Conservation (phyloP, 1,284 basidiomycete genomes). For the Trichosporon ovoides region DNA sequence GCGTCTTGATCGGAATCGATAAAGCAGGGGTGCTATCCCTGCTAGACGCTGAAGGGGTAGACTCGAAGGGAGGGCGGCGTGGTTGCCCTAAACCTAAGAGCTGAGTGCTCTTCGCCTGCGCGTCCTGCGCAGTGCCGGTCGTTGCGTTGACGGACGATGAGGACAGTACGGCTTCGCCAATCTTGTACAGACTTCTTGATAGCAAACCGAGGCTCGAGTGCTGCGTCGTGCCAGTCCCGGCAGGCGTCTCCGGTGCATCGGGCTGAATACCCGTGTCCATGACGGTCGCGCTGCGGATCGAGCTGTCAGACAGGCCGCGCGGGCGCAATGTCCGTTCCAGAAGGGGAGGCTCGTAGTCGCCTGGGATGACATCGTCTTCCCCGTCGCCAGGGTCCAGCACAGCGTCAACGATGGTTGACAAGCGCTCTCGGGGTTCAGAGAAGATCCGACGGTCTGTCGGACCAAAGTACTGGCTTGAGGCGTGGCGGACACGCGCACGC, state of each 20-base stretch:
- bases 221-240: neutral
- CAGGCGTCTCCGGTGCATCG: neutral
- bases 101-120: neutral
- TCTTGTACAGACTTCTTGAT: neutral
- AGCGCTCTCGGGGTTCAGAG: conserved; percentile 22
- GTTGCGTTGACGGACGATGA: neutral
- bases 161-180: neutral
- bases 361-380: conserved; percentile 35
- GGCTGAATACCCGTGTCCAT: conserved; percentile 7
- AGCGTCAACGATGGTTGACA: conserved; percentile 69
- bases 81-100: neutral
- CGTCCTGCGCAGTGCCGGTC: neutral
- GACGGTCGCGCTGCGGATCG: conserved; percentile 75
- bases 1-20: neutral
- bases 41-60: neutral
- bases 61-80: neutral
- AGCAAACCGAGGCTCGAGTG: neutral
- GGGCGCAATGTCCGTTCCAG: conserved; percentile 66
- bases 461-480: conserved; percentile 35
- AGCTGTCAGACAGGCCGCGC: conserved; percentile 80
- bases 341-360: conserved; percentile 45
- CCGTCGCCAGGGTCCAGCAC: conserved; percentile 59
- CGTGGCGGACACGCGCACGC: conserved; percentile 25
- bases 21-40: neutral
- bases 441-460: neutral